These are phyloP conservation scores for Plasmodium vinckei DNA, from an alignment of 169 alveolate species.

Conservation along the genomic window DNA sequence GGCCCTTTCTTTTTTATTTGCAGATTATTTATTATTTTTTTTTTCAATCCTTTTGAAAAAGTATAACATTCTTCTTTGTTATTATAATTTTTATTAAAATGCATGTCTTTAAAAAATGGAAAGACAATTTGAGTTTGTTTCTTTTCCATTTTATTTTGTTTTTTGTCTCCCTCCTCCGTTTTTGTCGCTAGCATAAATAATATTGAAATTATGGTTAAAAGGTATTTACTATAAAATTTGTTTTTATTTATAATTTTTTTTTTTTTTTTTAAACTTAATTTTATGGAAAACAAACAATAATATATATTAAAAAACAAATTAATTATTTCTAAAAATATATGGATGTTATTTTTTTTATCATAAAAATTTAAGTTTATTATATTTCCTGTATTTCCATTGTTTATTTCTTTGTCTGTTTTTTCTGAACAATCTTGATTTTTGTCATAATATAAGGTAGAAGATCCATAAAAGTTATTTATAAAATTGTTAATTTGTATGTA, in stretches of 20 bases:
- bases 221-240: constrained; percentile 37
- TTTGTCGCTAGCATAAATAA: constrained; percentile 5
- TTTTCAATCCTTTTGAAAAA: background rate
- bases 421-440: background rate
- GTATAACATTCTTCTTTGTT: background rate
- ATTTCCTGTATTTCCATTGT: background rate
- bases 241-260: constrained; percentile 22
- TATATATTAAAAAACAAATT: constrained; percentile 50
- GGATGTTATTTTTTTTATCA: constrained; percentile 11
- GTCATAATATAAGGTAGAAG: constrained; percentile 11
- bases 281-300: constrained; percentile 16
- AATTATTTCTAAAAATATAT: constrained; percentile 29
- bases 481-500: constrained; percentile 22
- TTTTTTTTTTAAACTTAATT: constrained; percentile 33
- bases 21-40: background rate
- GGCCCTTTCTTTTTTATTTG: background rate
- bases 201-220: constrained; percentile 32
- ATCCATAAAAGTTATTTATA: constrained; percentile 39
- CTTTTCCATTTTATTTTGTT: no score
- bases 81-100: background rate
- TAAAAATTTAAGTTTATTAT: background rate
- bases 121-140: background rate
- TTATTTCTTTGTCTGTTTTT: background rate
- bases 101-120: background rate
- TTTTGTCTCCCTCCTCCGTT: background rate